Evolutionary conservation across 139 green algal species (phyloP), one percentile per base, ranked within the genome.

Genomic region (Ostreobium quekettii): DNA sequence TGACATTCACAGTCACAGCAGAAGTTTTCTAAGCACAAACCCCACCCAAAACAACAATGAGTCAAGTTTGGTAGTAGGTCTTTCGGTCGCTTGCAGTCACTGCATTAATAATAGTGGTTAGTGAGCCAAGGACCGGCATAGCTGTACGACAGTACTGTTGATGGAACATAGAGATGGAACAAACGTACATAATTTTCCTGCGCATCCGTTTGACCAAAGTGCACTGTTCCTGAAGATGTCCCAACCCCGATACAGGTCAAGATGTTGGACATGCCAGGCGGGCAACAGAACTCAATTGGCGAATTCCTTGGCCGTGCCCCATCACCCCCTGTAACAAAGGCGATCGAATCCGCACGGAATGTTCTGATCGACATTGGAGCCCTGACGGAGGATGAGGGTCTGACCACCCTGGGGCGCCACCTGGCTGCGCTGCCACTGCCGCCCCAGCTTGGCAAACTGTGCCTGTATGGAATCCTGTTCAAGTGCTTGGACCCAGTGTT

Each of bases 361-460:
- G 66, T 88, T 48, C 73, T 90, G 65, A 59, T 78, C 46, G 77
- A 81, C 70, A 91, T 95, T 36, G 78, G 80, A 33, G 85, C 82
- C 0, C 57, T 89, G 35, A 53, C 74, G 47, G 47, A 31, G 3
- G 57, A 57, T 3, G 82, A 92, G 78, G 48, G 48, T 1, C 66
- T 96, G 48, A 95, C 90, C 2, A 67, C 74, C 32, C 82, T 96
- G 47, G 90, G 90, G 2, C 72, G 73, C 24, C 90, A 95, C 78
- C 78, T 96, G 53, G 86, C 85, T 6, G 71, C 73, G n/a, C 78
- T 96, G 65, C 90, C 90, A 28, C 71, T 96, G 56, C 76, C 86
- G 24, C 82, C 83, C 2, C 70, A 71, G 11, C 66, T 93, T 1
- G 89, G 86, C 46, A 96, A 96, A 80, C 79, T 96, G 82, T 83